Evolutionary conservation across 163 green algal genomes (phyloP), one percentile per base, ranked within the genome.

Genomic region (Chlamydomonas reinhardtii): DNA sequence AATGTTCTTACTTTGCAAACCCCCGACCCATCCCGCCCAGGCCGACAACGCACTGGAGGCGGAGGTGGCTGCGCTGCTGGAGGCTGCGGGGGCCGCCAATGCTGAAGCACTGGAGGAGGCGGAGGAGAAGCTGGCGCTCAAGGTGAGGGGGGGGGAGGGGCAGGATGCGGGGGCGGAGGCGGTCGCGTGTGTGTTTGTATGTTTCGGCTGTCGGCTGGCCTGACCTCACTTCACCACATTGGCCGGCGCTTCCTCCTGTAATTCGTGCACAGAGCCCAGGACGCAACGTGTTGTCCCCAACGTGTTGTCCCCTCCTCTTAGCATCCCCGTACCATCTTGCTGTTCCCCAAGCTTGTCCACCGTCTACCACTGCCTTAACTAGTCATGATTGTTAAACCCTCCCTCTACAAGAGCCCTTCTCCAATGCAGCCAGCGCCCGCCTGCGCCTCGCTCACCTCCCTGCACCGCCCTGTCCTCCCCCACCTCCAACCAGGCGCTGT

Each of bases 31-130:
- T 8, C 39, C 11, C 48, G 6, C 12, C 1, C 25, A 70, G 62
- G 93, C 74, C 0, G 94, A 92, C 72, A 95, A 80, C 52, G 70
- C 56, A 15, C 70, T 99, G 90, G 96, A 99, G 91, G 92, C 91
- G 2, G 95, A 99, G 90, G 95, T 99, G 75, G 96, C 95, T 31
- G 94, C 93, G 52, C 87, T 99, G 91, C 92, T 99, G 77, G 68
- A 93, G 25, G 72, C 54, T n/a, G 93, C 93, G 24, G 92, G 86
- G 0, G 91, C 90, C 12, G 87, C 56, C 20, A 94, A 65, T 31
- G 87, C 78, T 17, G 73, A 89, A 74, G 94, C 93, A 15, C 92
- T 98, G 74, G 91, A 92, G 52, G 93, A 96, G 72, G 89, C 92
- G 22, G 96, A 99, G 84, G 91, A 88, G n/a, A 64, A 52, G 77